Evolutionary conservation across 2,329 filamentous ascomycete genomes (phyloP).

Genomic region (Chrysosporium queenslandicum): DNA sequence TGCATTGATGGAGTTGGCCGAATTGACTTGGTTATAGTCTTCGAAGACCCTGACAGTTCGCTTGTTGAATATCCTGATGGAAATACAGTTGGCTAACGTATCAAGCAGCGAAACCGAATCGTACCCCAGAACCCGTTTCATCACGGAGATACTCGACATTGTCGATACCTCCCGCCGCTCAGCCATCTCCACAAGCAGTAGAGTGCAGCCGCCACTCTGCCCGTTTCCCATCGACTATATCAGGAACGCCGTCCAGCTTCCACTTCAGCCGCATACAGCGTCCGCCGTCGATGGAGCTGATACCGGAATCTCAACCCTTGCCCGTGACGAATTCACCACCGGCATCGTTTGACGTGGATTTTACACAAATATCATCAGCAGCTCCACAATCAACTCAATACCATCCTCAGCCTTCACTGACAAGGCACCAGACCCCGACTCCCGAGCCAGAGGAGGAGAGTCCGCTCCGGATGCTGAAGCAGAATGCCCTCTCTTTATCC

Average conservation of each 20-base stretch:
- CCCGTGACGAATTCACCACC: neutral
- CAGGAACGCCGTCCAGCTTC: conserved; percentile 9
- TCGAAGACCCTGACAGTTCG: too few relatives aligned
- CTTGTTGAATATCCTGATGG: too few relatives aligned
- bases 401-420: neutral
- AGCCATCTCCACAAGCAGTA: neutral
- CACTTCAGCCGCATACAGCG: neutral
- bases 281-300: conserved; percentile 5
- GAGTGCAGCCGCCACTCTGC: neutral
- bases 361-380: neutral
- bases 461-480: conserved; percentile 16
- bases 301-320: conserved; percentile 11
- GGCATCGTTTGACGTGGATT: neutral
- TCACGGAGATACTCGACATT: neutral
- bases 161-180: neutral
- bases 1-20: too few relatives aligned
- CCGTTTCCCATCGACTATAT: conserved; percentile 11
- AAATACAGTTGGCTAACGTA: neutral
- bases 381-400: neutral
- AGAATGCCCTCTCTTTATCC: conserved; percentile 19
- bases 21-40: too few relatives aligned
- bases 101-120: neutral
- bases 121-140: neutral
- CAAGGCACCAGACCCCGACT: neutral
- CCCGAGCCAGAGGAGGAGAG: neutral